Base-by-base conservation (phyloP, 352 stramenopile genomes). In the Globisporangium emineosum region DNA sequence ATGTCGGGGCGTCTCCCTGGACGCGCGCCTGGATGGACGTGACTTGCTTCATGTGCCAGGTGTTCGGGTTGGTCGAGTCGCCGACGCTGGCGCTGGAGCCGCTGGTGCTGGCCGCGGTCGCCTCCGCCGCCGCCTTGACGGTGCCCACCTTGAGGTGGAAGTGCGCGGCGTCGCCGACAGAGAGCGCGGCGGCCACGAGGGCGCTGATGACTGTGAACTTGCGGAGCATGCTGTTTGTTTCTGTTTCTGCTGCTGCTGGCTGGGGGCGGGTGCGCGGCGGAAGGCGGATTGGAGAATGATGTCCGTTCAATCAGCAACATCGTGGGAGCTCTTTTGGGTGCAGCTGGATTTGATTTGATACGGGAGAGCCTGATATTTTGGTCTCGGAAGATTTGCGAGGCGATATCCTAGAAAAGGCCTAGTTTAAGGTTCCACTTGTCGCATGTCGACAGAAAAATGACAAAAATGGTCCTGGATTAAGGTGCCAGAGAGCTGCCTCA, bases 21-120 rank as follows among this genome's bases (percentile, higher is more conserved):
- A 90, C 78, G 21, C 84, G 84, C 15, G 79, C 81, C 30, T 90
- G 78, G 35, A 91, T 72, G 13, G 73, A 67, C 13, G 55, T 74
- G 13, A 93, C 73, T 23, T 70, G 50, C 40, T 69, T 76, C 74
- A 90, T 89, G 53, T 71, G 37, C 55, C 55, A 61, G 3, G 59
- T 45, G 25, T 51, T 65, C 13, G 51, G 33, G 60, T 66, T 58
- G 19, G 15, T 30, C 12, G 60, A 27, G 60, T 43, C 37, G 37
- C 55, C 32, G 9, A 27, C 62, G 30, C 42, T 57, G 4, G 55
- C 43, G 50, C 15, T 56, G 5, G 33, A 19, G 35, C 32, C 30
- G 43, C 29, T 27, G 9, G 23, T 12, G 52, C 33, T 50, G 40
- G 17, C n/a, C 32, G 60, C 23, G 47, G 52, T 49, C 33, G 60